Percentiles rank a stretch among this genome's conserved stretches.
phyloP scores from a whole-genome alignment of 2,329 filamentous ascomycete genomes.

The Alternaria arborescens region DNA sequence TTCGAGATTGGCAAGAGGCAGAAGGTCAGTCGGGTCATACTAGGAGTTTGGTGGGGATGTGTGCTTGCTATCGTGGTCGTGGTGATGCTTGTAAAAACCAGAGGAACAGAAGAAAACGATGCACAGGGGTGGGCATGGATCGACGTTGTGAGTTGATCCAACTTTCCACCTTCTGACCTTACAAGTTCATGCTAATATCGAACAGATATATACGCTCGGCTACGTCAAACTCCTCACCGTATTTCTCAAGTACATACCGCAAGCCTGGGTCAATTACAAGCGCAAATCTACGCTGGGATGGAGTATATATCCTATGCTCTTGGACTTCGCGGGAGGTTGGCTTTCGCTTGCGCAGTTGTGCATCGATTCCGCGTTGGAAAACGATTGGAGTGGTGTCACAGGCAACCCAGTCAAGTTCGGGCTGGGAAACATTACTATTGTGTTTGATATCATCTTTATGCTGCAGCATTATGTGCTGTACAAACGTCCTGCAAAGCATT shows the following conservation, averaged over 20 bases:
- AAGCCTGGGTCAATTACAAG: conserved; percentile 75
- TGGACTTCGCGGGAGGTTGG: conserved; percentile 83
- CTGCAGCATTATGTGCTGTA: conserved; percentile 89
- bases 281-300: conserved; percentile 88
- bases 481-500: conserved; percentile 39
- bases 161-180: conserved; percentile 61
- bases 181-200: background rate
- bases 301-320: conserved; percentile 83
- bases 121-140: conserved; percentile 68
- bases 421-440: conserved; percentile 82
- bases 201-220: conserved; percentile 71
- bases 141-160: conserved; percentile 62
- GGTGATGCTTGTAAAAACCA: conserved; percentile 55
- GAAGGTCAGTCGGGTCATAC: conserved; percentile 67
- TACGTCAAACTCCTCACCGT: conserved; percentile 92
- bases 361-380: conserved; percentile 84
- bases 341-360: conserved; percentile 82
- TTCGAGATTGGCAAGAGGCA: conserved; percentile 69
- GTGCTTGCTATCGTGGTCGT: conserved; percentile 64
- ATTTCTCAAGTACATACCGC: conserved; percentile 88
- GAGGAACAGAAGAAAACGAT: conserved; percentile 56
- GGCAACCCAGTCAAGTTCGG: conserved; percentile 93
- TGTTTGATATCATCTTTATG: conserved; percentile 89
- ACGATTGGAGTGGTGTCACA: conserved; percentile 88
- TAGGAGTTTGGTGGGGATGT: conserved; percentile 75